Evolutionary conservation across 1,139 yeast species (phyloP), one percentile per base, ranked within the genome.

Genomic region (Nakaseomyces sp.): DNA sequence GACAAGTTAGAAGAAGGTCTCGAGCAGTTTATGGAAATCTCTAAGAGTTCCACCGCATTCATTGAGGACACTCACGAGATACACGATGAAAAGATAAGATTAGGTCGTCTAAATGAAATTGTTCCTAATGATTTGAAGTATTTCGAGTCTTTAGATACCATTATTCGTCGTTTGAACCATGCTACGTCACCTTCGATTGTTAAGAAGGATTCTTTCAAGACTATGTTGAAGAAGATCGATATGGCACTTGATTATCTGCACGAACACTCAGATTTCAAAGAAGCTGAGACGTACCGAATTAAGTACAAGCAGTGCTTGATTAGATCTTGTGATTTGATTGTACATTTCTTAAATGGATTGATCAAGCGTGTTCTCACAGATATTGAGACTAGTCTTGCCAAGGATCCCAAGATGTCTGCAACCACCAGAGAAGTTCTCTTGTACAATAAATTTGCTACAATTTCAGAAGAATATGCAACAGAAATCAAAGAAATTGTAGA

Each of bases 271-370:
- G 70, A 73, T 32, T 82, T 82, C 55, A 79, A 74, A 56, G 95
- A 88, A 47, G 70, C 79, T 15, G 94, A 81, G 29, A 58, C 77
- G 3, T 88, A 86, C 61, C 74, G 74, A 38, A 76, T 81, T 51
- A 72, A 91, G 48, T 86, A 85, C 64, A 74, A 87, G 48, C 95
- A 86, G 55, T 86, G 96, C 57, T 73, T 88, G 75, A 81, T 93
- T 1, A 73, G 96, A 47, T 81, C 95, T 0, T 70, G 88, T 45
- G 79, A 94, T 0, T 68, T 91, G 50, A 76, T 87, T 18, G 75
- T 81, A 50, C 84, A 81, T 53, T 85, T 79, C 57, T 67, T 85
- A 47, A 71, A 72, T 22, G 72, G 69, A 38, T 74, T 74, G 38
- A 60, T 88, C 40, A 76, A 73, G 46, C 69, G 67, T 15, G 60